Evolutionary conservation across 2,329 filamentous ascomycete species (phyloP).

Genomic region (Albophoma yamanashiensis): DNA sequence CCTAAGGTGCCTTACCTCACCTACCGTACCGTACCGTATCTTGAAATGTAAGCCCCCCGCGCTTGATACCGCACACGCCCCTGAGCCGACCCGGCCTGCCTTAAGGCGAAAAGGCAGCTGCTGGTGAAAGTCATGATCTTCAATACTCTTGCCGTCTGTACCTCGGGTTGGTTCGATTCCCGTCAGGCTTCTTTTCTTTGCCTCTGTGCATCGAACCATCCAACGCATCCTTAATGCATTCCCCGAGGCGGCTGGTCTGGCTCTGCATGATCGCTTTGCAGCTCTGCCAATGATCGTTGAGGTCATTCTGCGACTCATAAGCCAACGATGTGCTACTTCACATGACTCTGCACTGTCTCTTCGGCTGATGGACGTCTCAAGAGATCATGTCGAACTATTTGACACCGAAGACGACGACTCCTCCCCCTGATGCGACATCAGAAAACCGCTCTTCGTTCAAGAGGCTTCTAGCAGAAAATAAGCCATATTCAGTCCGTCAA

Average conservation of each 20-base stretch:
- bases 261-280: neutral
- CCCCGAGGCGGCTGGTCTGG: neutral
- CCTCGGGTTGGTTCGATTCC: no score
- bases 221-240: neutral
- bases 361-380: neutral
- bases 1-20: no score
- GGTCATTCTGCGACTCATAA: neutral
- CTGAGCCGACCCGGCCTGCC: neutral
- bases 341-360: neutral
- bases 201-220: neutral
- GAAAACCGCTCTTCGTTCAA: neutral
- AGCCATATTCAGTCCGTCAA: constrained; percentile 1
- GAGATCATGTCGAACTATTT: constrained; percentile 12
- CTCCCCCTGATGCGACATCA: constrained; percentile 6
- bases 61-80: neutral
- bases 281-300: no score
- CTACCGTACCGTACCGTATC: no score
- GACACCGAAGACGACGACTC: constrained; percentile 7
- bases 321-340: neutral
- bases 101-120: neutral
- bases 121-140: neutral
- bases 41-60: no score
- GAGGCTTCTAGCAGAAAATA: neutral
- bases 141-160: neutral
- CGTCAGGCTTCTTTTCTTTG: neutral